Base-by-base conservation (phyloP, 345 rosid genomes). In the Lepidium sativum region DNA sequence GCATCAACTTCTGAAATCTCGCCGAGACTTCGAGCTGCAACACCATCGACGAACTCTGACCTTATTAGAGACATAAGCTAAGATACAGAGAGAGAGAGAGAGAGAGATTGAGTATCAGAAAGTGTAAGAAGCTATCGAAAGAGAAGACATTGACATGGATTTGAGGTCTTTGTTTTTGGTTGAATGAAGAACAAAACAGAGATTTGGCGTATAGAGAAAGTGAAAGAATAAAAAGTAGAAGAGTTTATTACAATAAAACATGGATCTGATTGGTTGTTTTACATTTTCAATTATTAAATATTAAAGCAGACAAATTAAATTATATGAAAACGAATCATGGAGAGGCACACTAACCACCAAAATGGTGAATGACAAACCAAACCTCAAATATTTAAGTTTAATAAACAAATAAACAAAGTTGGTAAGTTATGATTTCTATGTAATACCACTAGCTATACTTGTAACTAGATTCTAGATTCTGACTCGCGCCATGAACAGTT, bases 1-100 rank as follows among this genome's bases (percentile, higher is more conserved):
- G 85, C 65, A 5, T 84, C 81, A 5, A 69, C 38, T 66, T 81
- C 92, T 11, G 91, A 82, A 43, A 84, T 77, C 69, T 85, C 87
- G 66, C 91, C 78, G 62, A 89, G 82, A 54, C 84, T 80, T 34
- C 86, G 79, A 0, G 81, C 45, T 11, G 73, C 78, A 50, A 71
- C 38, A 35, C 65, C 73, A 73, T 68, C 73, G 40, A 69, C 53
- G 38, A 62, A 54, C 5, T 65, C 76, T 11, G 64, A 5, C 49
- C 15, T 41, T 68, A 18, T 37, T 13, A 55, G 15, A 39, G 76
- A 76, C 84, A 75, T 74, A 15, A 59, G 29, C 14, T n/a, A 12
- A 47, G 49, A 15, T 31, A 6, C 12, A 45, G 15, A 38, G 31
- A 8, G 47, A 33, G 44, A 9, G 68, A 45, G 15, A 38, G 31